Conservation (phyloP, 192 early-diverging fungal species). For the Backusella mclennaniae region DNA sequence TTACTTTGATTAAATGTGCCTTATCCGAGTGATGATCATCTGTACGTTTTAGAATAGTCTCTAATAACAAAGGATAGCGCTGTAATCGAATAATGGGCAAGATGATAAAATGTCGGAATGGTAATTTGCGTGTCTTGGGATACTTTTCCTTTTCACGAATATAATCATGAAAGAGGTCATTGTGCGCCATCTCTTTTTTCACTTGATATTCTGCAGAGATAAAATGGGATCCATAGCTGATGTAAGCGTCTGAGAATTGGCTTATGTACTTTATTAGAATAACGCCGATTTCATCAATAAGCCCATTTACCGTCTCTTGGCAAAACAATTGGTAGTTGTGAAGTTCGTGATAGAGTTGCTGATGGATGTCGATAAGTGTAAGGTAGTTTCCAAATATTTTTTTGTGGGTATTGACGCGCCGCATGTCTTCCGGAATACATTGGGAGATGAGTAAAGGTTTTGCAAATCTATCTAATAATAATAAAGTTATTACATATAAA, state of each 20-base stretch:
- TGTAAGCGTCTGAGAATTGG: slow-evolving; percentile 65
- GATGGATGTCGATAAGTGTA: slow-evolving; percentile 58
- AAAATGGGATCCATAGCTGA: slow-evolving; percentile 80
- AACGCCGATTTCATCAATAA: slow-evolving; percentile 84
- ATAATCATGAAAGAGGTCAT: slow-evolving; percentile 69
- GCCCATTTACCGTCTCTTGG: slow-evolving; percentile 5
- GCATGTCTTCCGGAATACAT: slow-evolving; percentile 18
- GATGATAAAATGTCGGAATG: slow-evolving; percentile 48
- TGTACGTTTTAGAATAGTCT: slow-evolving; percentile 79
- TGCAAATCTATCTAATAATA: neutral
- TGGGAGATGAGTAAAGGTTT: slow-evolving; percentile 25
- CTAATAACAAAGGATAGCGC: slow-evolving; percentile 81
- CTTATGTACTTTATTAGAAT: slow-evolving; percentile 65
- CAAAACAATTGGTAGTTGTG: slow-evolving; percentile 49
- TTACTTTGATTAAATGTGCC: slow-evolving; percentile 44
- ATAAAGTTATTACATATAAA: neutral
- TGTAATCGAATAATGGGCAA: slow-evolving; percentile 82
- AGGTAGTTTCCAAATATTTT: slow-evolving; percentile 72
- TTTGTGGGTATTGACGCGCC: slow-evolving; percentile 51
- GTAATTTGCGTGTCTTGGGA: slow-evolving; percentile 29
- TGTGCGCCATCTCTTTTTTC: slow-evolving; percentile 65
- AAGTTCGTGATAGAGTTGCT: slow-evolving; percentile 52
- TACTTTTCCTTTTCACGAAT: slow-evolving; percentile 61
- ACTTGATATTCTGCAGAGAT: slow-evolving; percentile 69
- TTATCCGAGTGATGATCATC: slow-evolving; percentile 75